Evolutionary conservation across 257 asterid species (phyloP).

Genomic region (Capsicum rhomboideum): DNA sequence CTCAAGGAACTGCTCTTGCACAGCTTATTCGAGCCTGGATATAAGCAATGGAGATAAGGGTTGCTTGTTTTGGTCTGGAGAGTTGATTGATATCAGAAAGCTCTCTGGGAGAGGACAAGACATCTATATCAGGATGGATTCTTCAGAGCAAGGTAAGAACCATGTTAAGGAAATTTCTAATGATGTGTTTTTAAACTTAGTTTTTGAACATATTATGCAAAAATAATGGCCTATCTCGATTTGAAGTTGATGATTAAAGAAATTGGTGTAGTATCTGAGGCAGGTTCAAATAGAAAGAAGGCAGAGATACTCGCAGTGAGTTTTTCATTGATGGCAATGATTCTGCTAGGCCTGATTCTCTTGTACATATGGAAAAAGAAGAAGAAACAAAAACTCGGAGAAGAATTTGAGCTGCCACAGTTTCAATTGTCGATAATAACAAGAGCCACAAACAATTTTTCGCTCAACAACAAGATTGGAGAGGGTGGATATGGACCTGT

Average conservation of each 20-base stretch:
- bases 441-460: conserved; percentile 14
- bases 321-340: background rate
- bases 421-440: conserved; percentile 7
- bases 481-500: background rate
- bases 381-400: background rate
- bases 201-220: background rate
- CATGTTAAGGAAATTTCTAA: background rate
- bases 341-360: background rate
- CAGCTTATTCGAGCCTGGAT: conserved; percentile 21
- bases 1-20: conserved; percentile 21
- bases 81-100: conserved; percentile 13
- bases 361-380: background rate
- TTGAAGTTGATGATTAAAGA: background rate
- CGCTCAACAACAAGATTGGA: background rate
- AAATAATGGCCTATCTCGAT: background rate
- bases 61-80: conserved; percentile 22
- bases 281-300: background rate
- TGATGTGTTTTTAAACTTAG: background rate
- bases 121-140: conserved; percentile 18
- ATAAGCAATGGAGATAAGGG: conserved; percentile 13
- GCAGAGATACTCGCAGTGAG: background rate
- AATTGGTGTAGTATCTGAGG: background rate
- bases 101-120: conserved; percentile 14
- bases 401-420: conserved; percentile 15
- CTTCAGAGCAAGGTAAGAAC: conserved; percentile 11